Base-by-base conservation (phyloP, 495 filamentous ascomycete species). In the Oidiodendron maius region DNA sequence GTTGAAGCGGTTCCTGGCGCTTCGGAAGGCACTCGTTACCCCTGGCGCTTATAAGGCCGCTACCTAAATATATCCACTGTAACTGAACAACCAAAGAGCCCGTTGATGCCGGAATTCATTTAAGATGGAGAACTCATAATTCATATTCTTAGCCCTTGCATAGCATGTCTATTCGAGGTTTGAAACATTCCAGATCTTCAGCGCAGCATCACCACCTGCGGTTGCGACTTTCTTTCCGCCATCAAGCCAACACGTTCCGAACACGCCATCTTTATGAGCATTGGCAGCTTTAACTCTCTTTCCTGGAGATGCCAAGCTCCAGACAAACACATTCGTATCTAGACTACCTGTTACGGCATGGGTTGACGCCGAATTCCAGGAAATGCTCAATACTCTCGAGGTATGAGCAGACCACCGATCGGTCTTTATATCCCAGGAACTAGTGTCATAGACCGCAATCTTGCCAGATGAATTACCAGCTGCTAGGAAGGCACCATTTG, bases 261-360 rank as follows among this genome's bases (percentile, higher is more conserved):
- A 87, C 6, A 98, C 88, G 2, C 93, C 93, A 48, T 96, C 93
- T 69, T 96, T 95, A 64, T 98, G 93, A 39, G 91, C 89, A 61
- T 94, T 89, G 22, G 75, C 63, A 30, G 80, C 79, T 64, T 88
- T 89, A 44, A 91, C 69, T 60, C 91, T 77, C 60, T 81, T 83
- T 21, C 87, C 89, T 0, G 89, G 91, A 52, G 87, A 84, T 38
- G 78, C 72, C 53, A 96, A 67, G 63, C 88, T 95, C 90, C 93
- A 98, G 23, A 95, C 82, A 58, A 86, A 87, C 35, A 98, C 78
- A 56, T 95, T 85, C 3, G 89, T 96, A 60, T 98, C 93, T 30
- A 97, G 66, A 2, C 78, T 80, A 4, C 91, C 94, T 58, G 87
- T 95, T 12, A 81, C 88, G 4, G 90, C 84, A 61, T 86, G 84